A percentile compares a stretch with the other conserved stretches of the same genome.
These are phyloP conservation scores for Diaporthe citri DNA, from an alignment of 2,329 filamentous ascomycete genomes.

Conservation along the genomic window DNA sequence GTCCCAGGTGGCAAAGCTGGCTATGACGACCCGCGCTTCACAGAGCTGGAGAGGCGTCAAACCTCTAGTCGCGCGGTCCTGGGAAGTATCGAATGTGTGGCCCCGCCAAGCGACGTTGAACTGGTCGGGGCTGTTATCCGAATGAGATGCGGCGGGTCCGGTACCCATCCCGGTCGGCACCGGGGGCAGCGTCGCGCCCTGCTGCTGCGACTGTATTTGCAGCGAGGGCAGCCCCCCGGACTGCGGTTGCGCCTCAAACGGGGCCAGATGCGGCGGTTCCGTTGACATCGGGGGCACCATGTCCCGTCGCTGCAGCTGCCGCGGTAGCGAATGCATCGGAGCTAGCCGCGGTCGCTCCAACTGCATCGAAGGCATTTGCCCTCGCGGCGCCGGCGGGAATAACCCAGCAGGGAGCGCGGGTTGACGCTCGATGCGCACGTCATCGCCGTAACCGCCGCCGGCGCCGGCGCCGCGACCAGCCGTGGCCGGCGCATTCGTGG, in stretches of 20 bases:
- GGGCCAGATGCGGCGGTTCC: too few relatives aligned
- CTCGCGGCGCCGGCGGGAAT: neutral
- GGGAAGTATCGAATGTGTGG: neutral
- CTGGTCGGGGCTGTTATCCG: neutral
- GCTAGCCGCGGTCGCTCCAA: neutral
- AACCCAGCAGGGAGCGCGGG: neutral
- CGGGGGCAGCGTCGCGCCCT: neutral
- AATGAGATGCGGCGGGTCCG: neutral
- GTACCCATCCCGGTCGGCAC: neutral
- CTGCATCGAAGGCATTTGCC: neutral
- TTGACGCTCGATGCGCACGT: neutral
- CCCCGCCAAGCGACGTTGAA: neutral
- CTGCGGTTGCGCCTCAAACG: too few relatives aligned
- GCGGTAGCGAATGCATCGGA: neutral
- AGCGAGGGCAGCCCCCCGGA: neutral
- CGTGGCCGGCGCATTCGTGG: neutral
- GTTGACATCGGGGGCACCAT: too few relatives aligned
- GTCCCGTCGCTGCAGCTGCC: neutral
- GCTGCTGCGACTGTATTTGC: neutral
- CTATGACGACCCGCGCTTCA: neutral
- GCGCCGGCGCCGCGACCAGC: neutral
- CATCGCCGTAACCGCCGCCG: neutral
- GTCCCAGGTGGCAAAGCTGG: neutral
- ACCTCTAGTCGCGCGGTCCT: too few relatives aligned
- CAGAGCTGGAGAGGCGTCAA: neutral